Conservation (phyloP, 805 yeast species). For the Ogataea saltuana region DNA sequence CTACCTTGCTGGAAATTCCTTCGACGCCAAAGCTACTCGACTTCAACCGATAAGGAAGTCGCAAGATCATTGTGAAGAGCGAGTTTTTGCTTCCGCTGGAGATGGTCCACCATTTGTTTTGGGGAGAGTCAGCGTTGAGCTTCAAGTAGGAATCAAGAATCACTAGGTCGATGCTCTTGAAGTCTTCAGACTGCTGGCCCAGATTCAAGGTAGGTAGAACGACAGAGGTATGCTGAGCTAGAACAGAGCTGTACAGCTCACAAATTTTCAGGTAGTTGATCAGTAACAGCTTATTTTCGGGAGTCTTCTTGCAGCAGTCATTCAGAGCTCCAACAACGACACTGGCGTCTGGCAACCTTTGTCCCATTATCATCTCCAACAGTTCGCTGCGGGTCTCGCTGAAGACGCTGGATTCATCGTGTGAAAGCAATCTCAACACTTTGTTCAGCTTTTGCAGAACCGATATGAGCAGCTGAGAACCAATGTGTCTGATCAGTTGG, state of each 20-base stretch:
- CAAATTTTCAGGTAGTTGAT: constrained; percentile 47
- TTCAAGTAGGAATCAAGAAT: constrained; percentile 62
- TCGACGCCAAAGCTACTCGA: constrained; percentile 15
- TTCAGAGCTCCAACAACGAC: constrained; percentile 43
- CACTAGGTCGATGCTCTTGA: constrained; percentile 56
- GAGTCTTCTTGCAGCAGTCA: constrained; percentile 39
- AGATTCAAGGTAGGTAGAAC: constrained; percentile 22
- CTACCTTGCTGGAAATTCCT: constrained; percentile 41
- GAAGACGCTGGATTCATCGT: constrained; percentile 18
- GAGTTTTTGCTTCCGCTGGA: constrained; percentile 49
- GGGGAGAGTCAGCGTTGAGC: constrained; percentile 48
- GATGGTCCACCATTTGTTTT: constrained; percentile 76
- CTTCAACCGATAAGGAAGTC: constrained; percentile 41
- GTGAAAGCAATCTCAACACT: constrained; percentile 33
- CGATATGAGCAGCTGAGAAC: constrained; percentile 58
- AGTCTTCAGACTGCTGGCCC: constrained; percentile 33
- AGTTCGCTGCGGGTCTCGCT: constrained; percentile 23
- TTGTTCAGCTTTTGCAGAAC: constrained; percentile 54
- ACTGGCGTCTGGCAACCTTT: constrained; percentile 53
- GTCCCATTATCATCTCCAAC: constrained; percentile 23
- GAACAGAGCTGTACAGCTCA: constrained; percentile 25
- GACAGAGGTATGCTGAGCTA: constrained; percentile 23
- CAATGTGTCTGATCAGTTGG: constrained; percentile 59
- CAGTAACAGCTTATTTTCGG: constrained; percentile 46
- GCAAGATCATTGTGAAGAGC: constrained; percentile 65